Base-by-base conservation (phyloP, 2,329 filamentous ascomycete genomes). In the Camptophora hylomeconis region DNA sequence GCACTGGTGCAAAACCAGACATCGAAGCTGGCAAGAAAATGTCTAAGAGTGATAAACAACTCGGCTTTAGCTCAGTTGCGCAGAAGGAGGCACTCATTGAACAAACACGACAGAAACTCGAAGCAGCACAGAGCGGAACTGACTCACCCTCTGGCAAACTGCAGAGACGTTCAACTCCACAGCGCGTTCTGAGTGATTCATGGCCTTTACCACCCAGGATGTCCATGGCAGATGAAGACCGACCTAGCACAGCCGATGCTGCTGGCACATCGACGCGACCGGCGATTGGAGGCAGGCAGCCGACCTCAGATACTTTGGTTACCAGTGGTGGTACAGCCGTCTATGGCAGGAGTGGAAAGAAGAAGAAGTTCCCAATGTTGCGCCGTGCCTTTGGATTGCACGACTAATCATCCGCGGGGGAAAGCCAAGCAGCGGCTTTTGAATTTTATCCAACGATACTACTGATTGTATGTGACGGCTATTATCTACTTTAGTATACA, bases 81-180 rank as follows among this genome's bases (percentile, higher is more conserved):
- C 60, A 74, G 7, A 61, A 66, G 28, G 75, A 80, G 39, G 76
- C 71, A 0, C 63, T 59, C 12, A 56, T 78, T 2, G 74, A 80
- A 48, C 63, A 72, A 17, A 69, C 60, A 38, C 47, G 56, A n/a
- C 56, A 60, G 5, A 64, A 76, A 45, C 57, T 51, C 10, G 47
- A 51, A 16, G 41, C 39, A 8, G 19, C 38, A 5, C 31, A 33
- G 32, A 12, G 40, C 28, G 27, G 22, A 15, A 21, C 35, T 24
- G 14, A 35, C 30, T 25, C 24, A 26, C 17, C 28, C 32, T 45
- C 44, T 23, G 52, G 57, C 2, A 64, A 60, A 37, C 45, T 69
- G 7, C 63, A 67, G 38, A 64, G 67, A 35, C 57, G 56, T 13
- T 53, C 44, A 24, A 55, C 46, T 5, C 49, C 51, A 11, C 52